phyloP scores from a whole-genome alignment of 129 eudicot genomes.

The Artemisia tridentata region DNA sequence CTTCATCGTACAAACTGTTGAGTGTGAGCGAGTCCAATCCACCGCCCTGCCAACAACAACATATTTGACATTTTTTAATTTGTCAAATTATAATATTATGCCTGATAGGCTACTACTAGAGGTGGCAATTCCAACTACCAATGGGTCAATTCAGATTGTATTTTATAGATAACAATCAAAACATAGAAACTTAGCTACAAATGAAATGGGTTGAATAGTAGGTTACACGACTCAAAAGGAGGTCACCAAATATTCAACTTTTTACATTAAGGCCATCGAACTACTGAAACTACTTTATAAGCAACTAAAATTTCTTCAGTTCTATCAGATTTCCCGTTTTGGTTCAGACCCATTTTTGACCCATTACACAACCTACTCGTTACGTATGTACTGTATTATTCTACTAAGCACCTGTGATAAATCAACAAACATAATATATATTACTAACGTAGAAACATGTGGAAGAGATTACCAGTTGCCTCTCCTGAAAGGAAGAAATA shows the following conservation, averaged over 20 bases:
- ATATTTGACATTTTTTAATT: background rate
- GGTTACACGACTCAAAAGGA: too few relatives aligned
- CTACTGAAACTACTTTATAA: too few relatives aligned
- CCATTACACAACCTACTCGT: background rate
- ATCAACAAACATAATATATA: background rate
- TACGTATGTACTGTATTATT: background rate
- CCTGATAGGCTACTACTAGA: too few relatives aligned
- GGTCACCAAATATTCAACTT: too few relatives aligned
- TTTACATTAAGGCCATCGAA: too few relatives aligned
- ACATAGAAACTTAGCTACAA: too few relatives aligned
- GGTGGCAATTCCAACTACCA: too few relatives aligned
- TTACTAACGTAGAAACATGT: background rate
- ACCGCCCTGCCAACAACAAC: constrained; percentile 60
- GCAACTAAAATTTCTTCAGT: too few relatives aligned
- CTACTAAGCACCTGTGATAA: background rate
- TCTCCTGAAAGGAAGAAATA: constrained; percentile 72
- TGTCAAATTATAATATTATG: too few relatives aligned
- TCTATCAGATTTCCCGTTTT: background rate
- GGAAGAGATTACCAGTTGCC: constrained; percentile 69
- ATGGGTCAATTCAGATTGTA: too few relatives aligned
- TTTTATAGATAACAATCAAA: too few relatives aligned
- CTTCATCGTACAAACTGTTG: constrained; percentile 90
- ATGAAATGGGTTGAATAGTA: too few relatives aligned
- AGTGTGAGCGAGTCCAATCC: constrained; percentile 91
- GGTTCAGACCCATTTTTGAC: background rate